Evolutionary conservation across 108 stramenopile species (phyloP).

Genomic region (Cyclotella distinguenda): DNA sequence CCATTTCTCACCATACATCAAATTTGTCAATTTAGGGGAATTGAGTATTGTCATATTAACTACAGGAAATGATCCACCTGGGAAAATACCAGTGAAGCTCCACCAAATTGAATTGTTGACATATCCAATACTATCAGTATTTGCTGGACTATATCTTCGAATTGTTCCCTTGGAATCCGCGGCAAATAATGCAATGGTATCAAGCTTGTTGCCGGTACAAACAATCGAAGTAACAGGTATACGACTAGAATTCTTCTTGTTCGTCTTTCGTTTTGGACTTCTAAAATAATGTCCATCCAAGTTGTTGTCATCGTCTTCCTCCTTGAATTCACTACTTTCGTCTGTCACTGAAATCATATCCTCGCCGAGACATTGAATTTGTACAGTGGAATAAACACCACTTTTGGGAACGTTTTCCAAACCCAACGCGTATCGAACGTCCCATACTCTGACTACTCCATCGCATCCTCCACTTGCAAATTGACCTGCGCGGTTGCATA

Average conservation of each 20-base stretch:
- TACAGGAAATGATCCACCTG: neutral
- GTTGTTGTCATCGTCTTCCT: neutral
- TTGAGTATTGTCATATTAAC: constrained; percentile 18
- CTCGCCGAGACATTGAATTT: constrained; percentile 12
- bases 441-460: constrained; percentile 24
- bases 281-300: neutral
- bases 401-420: constrained; percentile 26
- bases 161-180: constrained; percentile 26
- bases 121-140: neutral
- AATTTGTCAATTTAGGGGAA: constrained; percentile 4
- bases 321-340: neutral
- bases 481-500: constrained; percentile 17
- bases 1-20: neutral
- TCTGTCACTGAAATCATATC: constrained; percentile 8
- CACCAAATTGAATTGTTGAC: constrained; percentile 28
- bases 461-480: constrained; percentile 31
- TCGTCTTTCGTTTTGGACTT: neutral
- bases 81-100: constrained; percentile 20
- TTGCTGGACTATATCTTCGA: constrained; percentile 30
- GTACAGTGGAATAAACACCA: constrained; percentile 26
- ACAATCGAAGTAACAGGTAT: constrained; percentile 22
- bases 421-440: constrained; percentile 24
- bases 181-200: constrained; percentile 20
- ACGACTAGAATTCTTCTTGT: neutral
- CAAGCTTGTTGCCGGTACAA: constrained; percentile 7